Base-by-base conservation (phyloP, 2,329 filamentous ascomycete species). In the Colletotrichum lupini region DNA sequence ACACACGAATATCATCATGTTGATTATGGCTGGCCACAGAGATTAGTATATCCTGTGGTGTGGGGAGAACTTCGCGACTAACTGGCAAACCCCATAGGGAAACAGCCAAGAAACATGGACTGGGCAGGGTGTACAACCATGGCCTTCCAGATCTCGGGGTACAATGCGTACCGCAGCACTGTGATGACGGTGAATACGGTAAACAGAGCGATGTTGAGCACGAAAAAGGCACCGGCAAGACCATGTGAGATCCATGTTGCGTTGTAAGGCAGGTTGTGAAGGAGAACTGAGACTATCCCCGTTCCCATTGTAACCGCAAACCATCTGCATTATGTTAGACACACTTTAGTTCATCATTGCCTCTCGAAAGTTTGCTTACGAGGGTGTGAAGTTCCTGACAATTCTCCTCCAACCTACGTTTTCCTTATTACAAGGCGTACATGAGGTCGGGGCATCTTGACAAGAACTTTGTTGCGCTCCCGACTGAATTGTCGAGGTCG, bases 71-170 rank as follows among this genome's bases (percentile, higher is more conserved):
- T 26, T 5, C 28, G 58, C 5, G 35, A 79, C 80, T 73, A 74
- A 84, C 82, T 93, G 0, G 91, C 89, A 71, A 94, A 87, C 0
- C 87, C 91, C 90, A 94, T 93, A 0, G 92, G 92, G 37, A 93
- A 87, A 0, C 90, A 92, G 0, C 89, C 92, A 4, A 94, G 82
- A 76, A 94, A 94, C 66, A 94, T 84, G 1, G 89, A 91, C 77
- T 94, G 91, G 1, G 87, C 87, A 0, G 91, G 91, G 78, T 94
- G 90, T 2, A 84, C 82, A 46, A 94, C 87, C 92, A 94, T 93
- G 19, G 87, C 89, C 0, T 72, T 78, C 87, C 91, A 94, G 35
- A 93, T 90, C 71, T 88, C 86, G 0, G 92, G 92, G 77, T 92
- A 94, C 1, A 93, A 77, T 0, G 83, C 83, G 76, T 94, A 94